Evolutionary conservation across 129 eudicot genomes (phyloP), one percentile per base, ranked within the genome.

Genomic region (Flaveria bidentis): DNA sequence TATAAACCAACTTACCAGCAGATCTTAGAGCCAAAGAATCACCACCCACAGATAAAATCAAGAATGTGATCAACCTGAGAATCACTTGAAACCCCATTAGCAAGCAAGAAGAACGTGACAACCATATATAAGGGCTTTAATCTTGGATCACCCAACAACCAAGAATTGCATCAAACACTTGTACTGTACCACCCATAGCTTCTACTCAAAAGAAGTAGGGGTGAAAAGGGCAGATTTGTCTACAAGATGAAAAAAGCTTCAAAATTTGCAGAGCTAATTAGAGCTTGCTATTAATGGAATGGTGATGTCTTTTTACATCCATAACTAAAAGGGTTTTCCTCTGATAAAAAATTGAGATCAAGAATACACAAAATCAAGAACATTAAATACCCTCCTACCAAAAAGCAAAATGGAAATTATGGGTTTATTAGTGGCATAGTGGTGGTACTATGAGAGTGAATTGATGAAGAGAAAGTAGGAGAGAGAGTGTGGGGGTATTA

Each of bases 1-100:
- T 15, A 80, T 30, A 71, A 72, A 61, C 62, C 71, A 66, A 71
- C 44, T 84, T 86, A 93, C 98, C 98, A 79, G 90, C 83, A 86
- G 90, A 86, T 86, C 88, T 77, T 52, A 79, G 81, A 73, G 81
- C 69, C 50, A 80, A 82, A 60, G 80, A 80, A 57, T 46, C 71
- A 81, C 50, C 77, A 79, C 80, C 72, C n/a, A 87, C 67, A 78
- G 77, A 63, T 75, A 73, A 78, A 66, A 85, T 62, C 50, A 76
- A 83, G 79, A 81, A 86, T 65, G 76, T 78, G 72, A 85, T 69
- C 77, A 82, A 71, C 75, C 62, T 4, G 51, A 83, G 62, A 66
- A 76, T 47, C 86, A 86, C 65, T 63, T 65, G 83, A 67, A 86
- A 50, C 87, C 77, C 92, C 96, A 93, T 86, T 45, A 55, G 47